These are phyloP conservation scores for Helichrysum umbraculigerum DNA, from an alignment of 129 eudicot genomes.

Conservation along the genomic window DNA sequence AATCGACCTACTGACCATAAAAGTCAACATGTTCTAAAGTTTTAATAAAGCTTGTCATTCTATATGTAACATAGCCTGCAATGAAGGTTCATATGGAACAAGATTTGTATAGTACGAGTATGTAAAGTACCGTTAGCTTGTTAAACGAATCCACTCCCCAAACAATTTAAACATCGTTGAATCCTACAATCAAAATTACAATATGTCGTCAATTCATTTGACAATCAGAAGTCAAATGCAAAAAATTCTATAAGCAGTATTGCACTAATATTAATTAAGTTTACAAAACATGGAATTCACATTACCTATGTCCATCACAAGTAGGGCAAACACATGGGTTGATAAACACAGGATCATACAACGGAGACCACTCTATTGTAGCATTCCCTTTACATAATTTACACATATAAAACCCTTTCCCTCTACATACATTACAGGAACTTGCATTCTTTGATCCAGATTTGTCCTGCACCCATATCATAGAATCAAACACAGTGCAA, in stretches of 20 bases:
- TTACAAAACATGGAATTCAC: not conserved
- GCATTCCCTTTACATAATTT: conserved; percentile 73
- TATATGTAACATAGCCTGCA: not conserved
- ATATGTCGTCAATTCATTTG: not conserved
- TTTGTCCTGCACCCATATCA: conserved; percentile 26
- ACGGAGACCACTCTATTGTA: conserved; percentile 80
- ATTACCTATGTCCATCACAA: conserved; percentile 79
- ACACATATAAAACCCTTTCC: conserved; percentile 67
- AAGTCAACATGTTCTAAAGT: not conserved
- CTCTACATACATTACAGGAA: conserved; percentile 60
- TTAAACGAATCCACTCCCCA: conserved; percentile 65
- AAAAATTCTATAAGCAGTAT: no score
- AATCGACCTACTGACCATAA: not conserved
- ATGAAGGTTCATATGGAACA: no score
- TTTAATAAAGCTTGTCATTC: no score
- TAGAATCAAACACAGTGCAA: not conserved
- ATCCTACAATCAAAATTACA: conserved; percentile 45
- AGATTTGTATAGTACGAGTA: no score
- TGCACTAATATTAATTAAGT: not conserved
- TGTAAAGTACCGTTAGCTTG: conserved; percentile 14
- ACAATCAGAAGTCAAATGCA: no score
- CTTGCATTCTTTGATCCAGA: conserved; percentile 36
- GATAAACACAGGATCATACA: conserved; percentile 70
- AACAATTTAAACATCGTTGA: conserved; percentile 89
- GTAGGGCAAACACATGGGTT: conserved; percentile 92